Conservation (phyloP, 2,329 filamentous ascomycete genomes). For the Monilinia fructigena region DNA sequence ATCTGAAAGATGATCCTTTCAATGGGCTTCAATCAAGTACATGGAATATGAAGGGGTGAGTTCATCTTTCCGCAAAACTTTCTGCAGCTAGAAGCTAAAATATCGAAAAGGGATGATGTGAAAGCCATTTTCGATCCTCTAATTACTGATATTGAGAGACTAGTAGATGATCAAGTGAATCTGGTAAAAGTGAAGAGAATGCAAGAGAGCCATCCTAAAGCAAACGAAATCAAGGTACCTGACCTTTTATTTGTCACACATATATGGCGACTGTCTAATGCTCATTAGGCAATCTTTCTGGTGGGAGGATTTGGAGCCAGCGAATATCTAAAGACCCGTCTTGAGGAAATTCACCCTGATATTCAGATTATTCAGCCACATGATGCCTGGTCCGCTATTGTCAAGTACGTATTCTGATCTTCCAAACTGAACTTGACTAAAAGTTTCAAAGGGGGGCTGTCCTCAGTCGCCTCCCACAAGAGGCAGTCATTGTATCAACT, state of each 20-base stretch:
- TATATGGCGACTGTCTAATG: constrained; percentile 13
- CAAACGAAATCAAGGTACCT: constrained; percentile 44
- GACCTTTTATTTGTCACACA: constrained; percentile 27
- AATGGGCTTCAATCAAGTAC: constrained; percentile 32
- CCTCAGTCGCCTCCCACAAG: constrained; percentile 27
- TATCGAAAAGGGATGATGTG: constrained; percentile 49
- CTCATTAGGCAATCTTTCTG: constrained; percentile 31
- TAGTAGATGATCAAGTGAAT: constrained; percentile 46
- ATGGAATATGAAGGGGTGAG: constrained; percentile 32
- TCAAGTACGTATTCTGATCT: constrained; percentile 26
- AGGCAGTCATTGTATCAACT: constrained; percentile 28
- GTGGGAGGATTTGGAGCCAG: constrained; percentile 33
- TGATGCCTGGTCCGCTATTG: constrained; percentile 31
- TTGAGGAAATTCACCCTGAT: constrained; percentile 43
- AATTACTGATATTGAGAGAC: constrained; percentile 43
- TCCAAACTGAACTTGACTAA: neutral
- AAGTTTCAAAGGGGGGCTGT: constrained; percentile 29
- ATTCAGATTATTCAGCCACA: constrained; percentile 30
- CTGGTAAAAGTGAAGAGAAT: constrained; percentile 42
- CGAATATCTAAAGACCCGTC: constrained; percentile 41
- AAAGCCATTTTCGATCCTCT: constrained; percentile 51
- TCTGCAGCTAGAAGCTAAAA: neutral
- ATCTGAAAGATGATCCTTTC: constrained; percentile 32
- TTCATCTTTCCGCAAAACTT: constrained; percentile 21
- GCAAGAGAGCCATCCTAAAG: constrained; percentile 44